A percentile compares a stretch with the other conserved stretches of the same genome.
phyloP scores from a whole-genome alignment of 768 basidiomycete species.

The Serendipita vermifera region DNA sequence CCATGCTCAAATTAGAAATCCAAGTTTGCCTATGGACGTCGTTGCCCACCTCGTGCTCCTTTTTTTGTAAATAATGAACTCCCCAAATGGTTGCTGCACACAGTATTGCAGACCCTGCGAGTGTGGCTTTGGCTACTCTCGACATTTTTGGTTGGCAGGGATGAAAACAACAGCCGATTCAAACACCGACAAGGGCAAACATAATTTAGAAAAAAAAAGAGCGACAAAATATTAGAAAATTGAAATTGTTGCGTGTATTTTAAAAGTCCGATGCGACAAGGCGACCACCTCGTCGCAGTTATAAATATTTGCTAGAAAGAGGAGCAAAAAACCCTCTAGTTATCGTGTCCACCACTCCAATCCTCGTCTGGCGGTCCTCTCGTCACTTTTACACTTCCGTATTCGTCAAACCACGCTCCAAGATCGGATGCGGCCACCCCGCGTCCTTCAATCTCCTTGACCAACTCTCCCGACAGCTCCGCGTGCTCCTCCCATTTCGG shows the following conservation, averaged over 20 bases:
- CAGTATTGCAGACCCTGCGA: slow-evolving; percentile 49
- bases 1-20: background rate
- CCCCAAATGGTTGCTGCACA: slow-evolving; percentile 70
- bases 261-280: too few relatives aligned
- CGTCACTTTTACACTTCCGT: slow-evolving; percentile 24
- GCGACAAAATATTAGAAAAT: too few relatives aligned
- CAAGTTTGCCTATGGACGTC: background rate
- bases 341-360: background rate
- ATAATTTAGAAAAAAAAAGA: too few relatives aligned
- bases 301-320: too few relatives aligned
- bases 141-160: too few relatives aligned
- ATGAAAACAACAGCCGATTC: too few relatives aligned
- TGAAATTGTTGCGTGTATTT: too few relatives aligned
- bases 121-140: slow-evolving; percentile 56
- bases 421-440: slow-evolving; percentile 26
- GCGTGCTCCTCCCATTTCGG: slow-evolving; percentile 19
- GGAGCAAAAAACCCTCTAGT: too few relatives aligned
- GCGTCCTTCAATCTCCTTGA: slow-evolving; percentile 22
- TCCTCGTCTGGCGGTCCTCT: slow-evolving; percentile 24
- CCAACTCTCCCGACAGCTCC: slow-evolving; percentile 27
- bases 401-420: slow-evolving; percentile 23
- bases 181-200: too few relatives aligned
- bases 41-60: slow-evolving; percentile 59
- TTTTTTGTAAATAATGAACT: slow-evolving; percentile 75
- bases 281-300: too few relatives aligned